Percentiles rank a stretch among this genome's conserved stretches.
Conservation (phyloP, 768 basidiomycete species). For the Terana coerulea region DNA sequence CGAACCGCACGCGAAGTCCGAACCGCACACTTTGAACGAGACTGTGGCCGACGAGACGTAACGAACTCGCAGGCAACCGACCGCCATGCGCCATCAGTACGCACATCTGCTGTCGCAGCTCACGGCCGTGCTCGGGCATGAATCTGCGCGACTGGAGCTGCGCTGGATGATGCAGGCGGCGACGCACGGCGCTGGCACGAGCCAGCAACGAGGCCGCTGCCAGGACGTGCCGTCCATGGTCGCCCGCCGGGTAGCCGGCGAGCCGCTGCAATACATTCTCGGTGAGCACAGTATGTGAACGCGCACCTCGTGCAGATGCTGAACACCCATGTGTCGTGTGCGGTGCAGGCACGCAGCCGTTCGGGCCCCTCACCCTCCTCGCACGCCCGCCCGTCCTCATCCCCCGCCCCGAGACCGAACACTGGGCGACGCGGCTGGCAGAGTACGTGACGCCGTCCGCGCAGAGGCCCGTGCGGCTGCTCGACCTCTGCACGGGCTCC, state of each 20-base stretch:
- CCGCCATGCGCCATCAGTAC: background rate
- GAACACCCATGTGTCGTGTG: background rate
- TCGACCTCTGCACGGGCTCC: slow-evolving; percentile 93
- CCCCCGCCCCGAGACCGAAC: slow-evolving; percentile 92
- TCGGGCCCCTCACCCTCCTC: slow-evolving; percentile 77
- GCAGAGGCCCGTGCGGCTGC: slow-evolving; percentile 39
- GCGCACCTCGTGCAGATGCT: background rate
- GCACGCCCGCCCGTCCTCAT: slow-evolving; percentile 82
- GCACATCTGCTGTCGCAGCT: slow-evolving; percentile 26
- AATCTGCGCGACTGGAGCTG: slow-evolving; percentile 38
- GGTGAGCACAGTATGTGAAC: slow-evolving; percentile 41
- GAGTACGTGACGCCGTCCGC: slow-evolving; percentile 37
- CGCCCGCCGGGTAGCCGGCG: slow-evolving; percentile 55
- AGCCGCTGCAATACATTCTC: slow-evolving; percentile 89
- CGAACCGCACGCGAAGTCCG: no score
- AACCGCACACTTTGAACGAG: no score
- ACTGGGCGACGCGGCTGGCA: slow-evolving; percentile 68
- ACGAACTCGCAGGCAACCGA: no score
- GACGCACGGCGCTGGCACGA: background rate
- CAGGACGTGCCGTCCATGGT: slow-evolving; percentile 45
- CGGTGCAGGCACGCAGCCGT: slow-evolving; percentile 72
- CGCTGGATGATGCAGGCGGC: slow-evolving; percentile 44
- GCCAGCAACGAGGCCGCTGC: background rate
- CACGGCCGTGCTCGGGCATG: slow-evolving; percentile 29
- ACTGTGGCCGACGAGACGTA: no score